Evolutionary conservation across 192 early-diverging fungal genomes (phyloP).

Genomic region (Podila minutissima): DNA sequence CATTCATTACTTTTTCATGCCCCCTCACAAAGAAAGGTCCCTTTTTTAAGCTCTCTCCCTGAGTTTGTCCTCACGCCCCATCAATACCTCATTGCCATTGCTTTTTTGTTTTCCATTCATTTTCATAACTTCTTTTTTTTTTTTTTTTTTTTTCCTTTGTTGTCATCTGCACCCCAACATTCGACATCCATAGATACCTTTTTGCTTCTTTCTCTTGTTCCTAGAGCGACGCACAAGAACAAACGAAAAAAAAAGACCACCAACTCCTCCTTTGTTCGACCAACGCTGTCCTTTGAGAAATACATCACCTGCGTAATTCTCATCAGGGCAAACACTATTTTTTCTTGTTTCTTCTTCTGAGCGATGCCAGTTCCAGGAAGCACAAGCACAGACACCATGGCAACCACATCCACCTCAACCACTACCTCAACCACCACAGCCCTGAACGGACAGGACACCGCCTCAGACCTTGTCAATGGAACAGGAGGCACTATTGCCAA

Average conservation of each 20-base stretch:
- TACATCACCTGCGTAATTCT: no score
- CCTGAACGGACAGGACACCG: not conserved
- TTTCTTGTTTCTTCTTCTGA: no score
- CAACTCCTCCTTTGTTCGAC: no score
- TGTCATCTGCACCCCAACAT: no score
- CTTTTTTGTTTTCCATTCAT: not conserved
- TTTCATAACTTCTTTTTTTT: no score
- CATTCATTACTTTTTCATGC: no score
- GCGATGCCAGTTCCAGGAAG: no score
- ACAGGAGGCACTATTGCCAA: not conserved
- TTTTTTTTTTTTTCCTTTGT: no score
- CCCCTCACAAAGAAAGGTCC: not conserved
- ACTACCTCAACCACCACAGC: not conserved
- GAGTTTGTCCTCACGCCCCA: conserved; percentile 1
- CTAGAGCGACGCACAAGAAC: not conserved
- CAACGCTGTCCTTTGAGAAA: no score
- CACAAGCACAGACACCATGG: no score
- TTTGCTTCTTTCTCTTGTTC: not conserved
- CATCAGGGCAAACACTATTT: no score
- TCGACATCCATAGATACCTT: not conserved
- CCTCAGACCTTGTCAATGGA: not conserved
- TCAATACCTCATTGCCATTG: not conserved
- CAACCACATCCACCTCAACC: not conserved
- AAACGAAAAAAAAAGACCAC: no score
- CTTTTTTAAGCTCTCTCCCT: not conserved